A percentile compares a stretch with the other conserved stretches of the same genome.
Conservation (phyloP, 2,329 filamentous ascomycete genomes). For the Neophaeococcomyces aloes region DNA sequence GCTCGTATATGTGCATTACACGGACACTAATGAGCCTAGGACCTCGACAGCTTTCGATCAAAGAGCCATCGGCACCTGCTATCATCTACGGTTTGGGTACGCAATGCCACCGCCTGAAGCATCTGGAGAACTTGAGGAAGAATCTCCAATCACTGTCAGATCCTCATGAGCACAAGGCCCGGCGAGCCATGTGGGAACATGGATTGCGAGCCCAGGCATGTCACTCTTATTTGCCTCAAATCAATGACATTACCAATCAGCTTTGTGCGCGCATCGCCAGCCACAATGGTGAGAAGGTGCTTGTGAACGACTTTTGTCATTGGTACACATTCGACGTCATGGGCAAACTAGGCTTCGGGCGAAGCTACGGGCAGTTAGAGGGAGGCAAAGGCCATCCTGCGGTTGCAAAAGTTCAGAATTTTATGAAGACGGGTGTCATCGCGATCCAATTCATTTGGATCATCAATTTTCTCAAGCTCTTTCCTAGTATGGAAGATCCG, state of each 20-base stretch:
- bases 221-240: conserved; percentile 7
- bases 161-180: conserved; percentile 9
- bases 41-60: conserved; percentile 8
- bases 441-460: conserved; percentile 1
- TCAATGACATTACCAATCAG: conserved; percentile 4
- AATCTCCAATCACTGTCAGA: conserved; percentile 6
- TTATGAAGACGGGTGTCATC: neutral
- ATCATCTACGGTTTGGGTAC: conserved; percentile 1
- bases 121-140: neutral
- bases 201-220: neutral
- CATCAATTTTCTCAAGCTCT: conserved; percentile 1
- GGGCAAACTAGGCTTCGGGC: conserved; percentile 13
- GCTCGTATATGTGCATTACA: too few relatives aligned
- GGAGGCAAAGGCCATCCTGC: conserved; percentile 1
- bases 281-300: conserved; percentile 5
- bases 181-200: conserved; percentile 7
- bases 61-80: conserved; percentile 3
- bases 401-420: neutral
- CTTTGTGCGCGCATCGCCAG: conserved; percentile 1
- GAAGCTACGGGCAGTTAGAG: conserved; percentile 8
- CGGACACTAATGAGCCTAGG: neutral
- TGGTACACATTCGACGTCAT: conserved; percentile 17
- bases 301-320: conserved; percentile 13
- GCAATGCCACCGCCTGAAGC: conserved; percentile 1
- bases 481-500: neutral